Evolutionary conservation across 192 early-diverging fungal species (phyloP).

Genomic region (Podila clonocystis): DNA sequence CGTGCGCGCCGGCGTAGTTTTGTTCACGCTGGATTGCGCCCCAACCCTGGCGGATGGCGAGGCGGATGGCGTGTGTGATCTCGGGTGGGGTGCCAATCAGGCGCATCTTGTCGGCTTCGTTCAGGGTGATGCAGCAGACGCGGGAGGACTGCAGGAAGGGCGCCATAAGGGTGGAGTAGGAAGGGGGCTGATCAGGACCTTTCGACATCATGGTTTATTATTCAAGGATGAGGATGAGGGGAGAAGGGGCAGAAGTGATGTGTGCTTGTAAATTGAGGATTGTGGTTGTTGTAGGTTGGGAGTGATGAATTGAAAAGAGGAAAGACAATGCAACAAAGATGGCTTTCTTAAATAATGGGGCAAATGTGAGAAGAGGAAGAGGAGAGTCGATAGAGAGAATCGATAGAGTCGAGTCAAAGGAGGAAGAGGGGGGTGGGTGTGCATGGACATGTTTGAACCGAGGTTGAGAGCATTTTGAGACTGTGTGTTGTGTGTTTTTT

Average conservation of each 20-base stretch:
- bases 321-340: too few species aligned
- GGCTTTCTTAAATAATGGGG: too few species aligned
- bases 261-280: neutral
- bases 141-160: neutral
- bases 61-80: constrained; percentile 3
- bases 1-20: constrained; percentile 3
- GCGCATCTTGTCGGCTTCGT: constrained; percentile 32
- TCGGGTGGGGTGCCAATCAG: constrained; percentile 19
- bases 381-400: too few species aligned
- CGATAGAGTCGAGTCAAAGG: too few species aligned
- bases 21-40: constrained; percentile 23
- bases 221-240: neutral
- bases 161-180: neutral
- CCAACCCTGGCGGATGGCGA: constrained; percentile 14
- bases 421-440: too few species aligned
- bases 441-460: too few species aligned
- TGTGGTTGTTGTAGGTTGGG: too few species aligned
- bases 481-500: too few species aligned
- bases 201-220: neutral
- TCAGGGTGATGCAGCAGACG: constrained; percentile 30
- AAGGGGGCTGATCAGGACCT: neutral
- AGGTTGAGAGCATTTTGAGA: too few species aligned
- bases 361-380: too few species aligned
- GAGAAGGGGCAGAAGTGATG: neutral
- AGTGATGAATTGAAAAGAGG: neutral